Percentiles rank a stretch among this genome's conserved stretches.
Evolutionary conservation across 148 eudicot genomes (phyloP).

Genomic region (Dysphania ambrosioides): DNA sequence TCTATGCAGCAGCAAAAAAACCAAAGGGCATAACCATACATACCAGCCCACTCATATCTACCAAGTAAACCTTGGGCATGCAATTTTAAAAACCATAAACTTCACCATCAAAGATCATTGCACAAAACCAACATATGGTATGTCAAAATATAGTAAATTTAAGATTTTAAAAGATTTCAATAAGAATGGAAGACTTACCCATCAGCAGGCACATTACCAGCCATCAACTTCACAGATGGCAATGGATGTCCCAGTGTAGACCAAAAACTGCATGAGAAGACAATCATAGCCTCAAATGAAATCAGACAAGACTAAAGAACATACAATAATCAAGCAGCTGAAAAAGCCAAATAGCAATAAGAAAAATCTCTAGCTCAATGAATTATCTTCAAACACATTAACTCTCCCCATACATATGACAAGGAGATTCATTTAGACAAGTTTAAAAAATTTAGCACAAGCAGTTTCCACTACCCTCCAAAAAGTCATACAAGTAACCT

Average conservation of each 20-base stretch:
- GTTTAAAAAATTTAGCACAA: not conserved
- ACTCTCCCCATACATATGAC: not conserved
- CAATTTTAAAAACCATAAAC: not conserved
- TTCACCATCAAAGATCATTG: not conserved
- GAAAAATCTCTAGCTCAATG: not conserved
- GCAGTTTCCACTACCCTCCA: too few species aligned
- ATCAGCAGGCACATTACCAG: slow-evolving; percentile 45
- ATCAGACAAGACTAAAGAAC: not conserved
- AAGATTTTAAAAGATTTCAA: not conserved
- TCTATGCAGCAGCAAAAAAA: not conserved
- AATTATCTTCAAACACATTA: not conserved
- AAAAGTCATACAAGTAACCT: too few species aligned
- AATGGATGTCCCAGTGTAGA: slow-evolving; percentile 42
- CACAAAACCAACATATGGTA: not conserved
- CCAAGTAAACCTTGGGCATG: not conserved
- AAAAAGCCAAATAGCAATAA: not conserved
- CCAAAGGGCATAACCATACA: not conserved
- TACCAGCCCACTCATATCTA: not conserved
- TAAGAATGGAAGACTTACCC: slow-evolving; percentile 37
- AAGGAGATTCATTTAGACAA: not conserved
- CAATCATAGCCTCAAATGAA: not conserved
- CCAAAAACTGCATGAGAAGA: slow-evolving; percentile 51
- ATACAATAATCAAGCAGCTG: not conserved
- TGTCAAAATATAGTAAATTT: not conserved
- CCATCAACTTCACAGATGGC: slow-evolving; percentile 49